Base-by-base conservation (phyloP, 805 yeast species). In the Candida silvatica region DNA sequence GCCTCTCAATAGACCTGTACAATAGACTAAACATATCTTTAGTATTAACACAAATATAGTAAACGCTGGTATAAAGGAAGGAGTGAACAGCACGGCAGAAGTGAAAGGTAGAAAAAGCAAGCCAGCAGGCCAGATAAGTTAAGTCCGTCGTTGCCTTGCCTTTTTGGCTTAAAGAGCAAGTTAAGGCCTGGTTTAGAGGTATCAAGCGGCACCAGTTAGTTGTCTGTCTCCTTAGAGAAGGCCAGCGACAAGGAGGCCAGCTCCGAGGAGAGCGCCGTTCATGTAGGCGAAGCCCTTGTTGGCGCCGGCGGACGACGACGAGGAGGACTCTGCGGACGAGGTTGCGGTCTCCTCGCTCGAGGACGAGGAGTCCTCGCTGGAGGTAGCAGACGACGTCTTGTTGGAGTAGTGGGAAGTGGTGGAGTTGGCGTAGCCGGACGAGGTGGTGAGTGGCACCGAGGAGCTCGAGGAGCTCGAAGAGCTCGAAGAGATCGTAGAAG, bases 241-340 rank as follows among this genome's bases (percentile, higher is more conserved):
- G 30, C 62, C 58, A 27, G 67, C 67, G 23, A 59, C 50, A 12
- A 55, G 48, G 22, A 57, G 46, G 37, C 64, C 69, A 29, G 54
- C 43, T 23, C 63, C 64, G 16, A 56, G 46, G 15, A 53, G 37
- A 22, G 52, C 46, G 17, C 62, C 58, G 17, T 56, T 52, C 14
- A 52, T 46, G 15, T 60, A 42, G 9, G 62, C 24, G 18, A 37
- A 36, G 5, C 43, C 19, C 8, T 37, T 25, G 4, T 38, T 37
- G 20, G 35, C 33, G 20, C 34, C 11, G 18, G 39, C 31, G 20
- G 37, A 20, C 23, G 38, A 28, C 8, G 34, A 25, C 17, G 43
- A 31, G 29, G 32, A 18, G 36, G 34, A 22, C 27, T 35, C 34
- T 20, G 42, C 41, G 32, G 37, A 16, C 6, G 35, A 24, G 11